Evolutionary conservation across 2,329 filamentous ascomycete species (phyloP).

Genomic region (Sporothrix protearum): DNA sequence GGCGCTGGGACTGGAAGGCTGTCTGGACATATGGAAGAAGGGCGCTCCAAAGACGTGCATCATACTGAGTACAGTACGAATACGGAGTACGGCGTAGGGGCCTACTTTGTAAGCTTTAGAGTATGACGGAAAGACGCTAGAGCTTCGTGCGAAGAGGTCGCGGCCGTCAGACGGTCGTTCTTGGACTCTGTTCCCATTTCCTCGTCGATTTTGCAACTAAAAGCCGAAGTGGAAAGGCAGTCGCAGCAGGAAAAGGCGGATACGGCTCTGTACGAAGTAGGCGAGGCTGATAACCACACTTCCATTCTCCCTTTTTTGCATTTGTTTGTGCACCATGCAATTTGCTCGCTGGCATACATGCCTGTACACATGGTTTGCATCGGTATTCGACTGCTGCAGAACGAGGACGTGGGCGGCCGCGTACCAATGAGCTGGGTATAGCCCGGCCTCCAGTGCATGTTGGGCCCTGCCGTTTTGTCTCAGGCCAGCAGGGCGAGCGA

Average conservation of each 20-base stretch:
- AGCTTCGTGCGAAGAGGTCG: neutral
- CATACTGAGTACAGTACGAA: neutral
- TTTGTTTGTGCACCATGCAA: neutral
- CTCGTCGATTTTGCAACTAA: neutral
- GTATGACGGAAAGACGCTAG: neutral
- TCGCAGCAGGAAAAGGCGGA: neutral
- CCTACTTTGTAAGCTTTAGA: too few species aligned
- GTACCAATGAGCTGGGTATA: neutral
- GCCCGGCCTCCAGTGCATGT: neutral
- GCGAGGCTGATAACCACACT: constrained; percentile 14
- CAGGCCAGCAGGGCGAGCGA: constrained; percentile 1
- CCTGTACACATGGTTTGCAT: neutral
- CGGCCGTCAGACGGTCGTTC: neutral
- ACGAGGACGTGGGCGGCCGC: neutral
- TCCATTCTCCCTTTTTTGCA: too few species aligned
- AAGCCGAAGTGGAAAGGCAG: constrained; percentile 3
- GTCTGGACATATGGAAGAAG: constrained; percentile 9
- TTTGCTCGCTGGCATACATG: neutral
- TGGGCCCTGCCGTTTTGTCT: neutral
- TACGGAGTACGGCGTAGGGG: neutral
- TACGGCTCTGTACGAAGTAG: neutral
- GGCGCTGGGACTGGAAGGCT: neutral
- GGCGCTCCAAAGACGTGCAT: neutral
- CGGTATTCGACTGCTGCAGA: neutral
- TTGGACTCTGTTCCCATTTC: neutral